Conservation (phyloP, 2,329 filamentous ascomycete species). For the Aureobasidium mangrovei region DNA sequence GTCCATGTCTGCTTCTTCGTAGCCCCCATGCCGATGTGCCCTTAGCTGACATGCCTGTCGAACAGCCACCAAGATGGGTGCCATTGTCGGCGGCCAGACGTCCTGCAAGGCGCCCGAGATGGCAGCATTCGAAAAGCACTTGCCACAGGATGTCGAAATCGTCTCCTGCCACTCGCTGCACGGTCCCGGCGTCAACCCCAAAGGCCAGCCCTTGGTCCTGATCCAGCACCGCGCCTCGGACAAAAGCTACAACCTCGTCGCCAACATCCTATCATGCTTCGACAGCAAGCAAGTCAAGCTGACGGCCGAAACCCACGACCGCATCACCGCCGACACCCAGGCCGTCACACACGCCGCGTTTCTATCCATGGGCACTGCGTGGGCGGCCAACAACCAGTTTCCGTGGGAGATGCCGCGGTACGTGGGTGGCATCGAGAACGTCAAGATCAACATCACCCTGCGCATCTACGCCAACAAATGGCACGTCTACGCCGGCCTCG, state of each 20-base stretch:
- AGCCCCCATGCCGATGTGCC: not conserved
- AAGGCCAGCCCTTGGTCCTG: constrained; percentile 82
- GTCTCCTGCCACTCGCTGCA: constrained; percentile 95
- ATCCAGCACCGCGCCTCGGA: constrained; percentile 87
- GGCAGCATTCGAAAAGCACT: constrained; percentile 78
- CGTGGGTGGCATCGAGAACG: constrained; percentile 94
- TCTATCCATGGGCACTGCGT: constrained; percentile 91
- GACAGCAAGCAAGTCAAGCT: constrained; percentile 80
- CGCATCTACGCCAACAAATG: constrained; percentile 98
- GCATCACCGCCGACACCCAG: constrained; percentile 96
- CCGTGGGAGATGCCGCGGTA: constrained; percentile 97
- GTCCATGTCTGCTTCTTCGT: constrained; percentile 65
- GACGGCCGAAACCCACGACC: constrained; percentile 79
- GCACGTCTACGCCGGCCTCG: constrained; percentile 97
- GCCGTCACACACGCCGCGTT: constrained; percentile 97
- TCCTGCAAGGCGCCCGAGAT: constrained; percentile 98
- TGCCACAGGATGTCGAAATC: constrained; percentile 83
- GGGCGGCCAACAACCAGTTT: constrained; percentile 91
- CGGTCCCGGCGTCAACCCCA: constrained; percentile 80
- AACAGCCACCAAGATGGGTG: constrained; percentile 83
- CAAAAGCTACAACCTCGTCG: constrained; percentile 66
- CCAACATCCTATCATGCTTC: constrained; percentile 73
- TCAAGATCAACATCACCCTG: constrained; percentile 96
- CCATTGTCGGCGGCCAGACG: constrained; percentile 94
- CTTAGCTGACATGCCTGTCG: constrained; percentile 6